These are phyloP conservation scores for Spathaspora jeffriesii DNA, from an alignment of 1,139 yeast genomes.

Conservation along the genomic window DNA sequence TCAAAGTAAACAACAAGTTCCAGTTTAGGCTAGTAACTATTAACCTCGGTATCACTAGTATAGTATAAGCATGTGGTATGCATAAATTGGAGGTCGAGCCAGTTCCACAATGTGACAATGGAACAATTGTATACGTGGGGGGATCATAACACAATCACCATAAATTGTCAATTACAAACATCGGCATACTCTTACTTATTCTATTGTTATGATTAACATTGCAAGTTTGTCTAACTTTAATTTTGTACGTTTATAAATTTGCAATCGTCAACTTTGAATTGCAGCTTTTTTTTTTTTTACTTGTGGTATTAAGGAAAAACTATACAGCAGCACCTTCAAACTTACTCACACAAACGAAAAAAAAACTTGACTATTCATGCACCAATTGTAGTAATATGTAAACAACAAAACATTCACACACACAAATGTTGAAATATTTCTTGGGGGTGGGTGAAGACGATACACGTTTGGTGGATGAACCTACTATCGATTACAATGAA, in stretches of 20 bases:
- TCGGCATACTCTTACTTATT: background rate
- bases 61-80: too few relatives aligned
- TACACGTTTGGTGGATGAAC: slow-evolving; percentile 30
- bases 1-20: too few relatives aligned
- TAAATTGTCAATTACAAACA: background rate
- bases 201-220: background rate
- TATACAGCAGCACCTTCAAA: too few relatives aligned
- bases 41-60: too few relatives aligned
- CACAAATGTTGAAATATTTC: slow-evolving; percentile 10
- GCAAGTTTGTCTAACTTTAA: too few relatives aligned
- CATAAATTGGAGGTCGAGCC: too few relatives aligned
- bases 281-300: background rate
- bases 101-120: background rate
- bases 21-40: too few relatives aligned
- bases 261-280: background rate
- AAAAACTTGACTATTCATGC: background rate
- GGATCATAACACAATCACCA: background rate
- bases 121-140: background rate
- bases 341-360: background rate
- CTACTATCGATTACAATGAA: slow-evolving; percentile 37
- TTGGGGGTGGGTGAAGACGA: slow-evolving; percentile 12
- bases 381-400: background rate
- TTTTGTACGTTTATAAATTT: background rate
- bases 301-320: too few relatives aligned
- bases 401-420: background rate